Evolutionary conservation across 805 yeast genomes (phyloP).

Genomic region (Komagataella populi): DNA sequence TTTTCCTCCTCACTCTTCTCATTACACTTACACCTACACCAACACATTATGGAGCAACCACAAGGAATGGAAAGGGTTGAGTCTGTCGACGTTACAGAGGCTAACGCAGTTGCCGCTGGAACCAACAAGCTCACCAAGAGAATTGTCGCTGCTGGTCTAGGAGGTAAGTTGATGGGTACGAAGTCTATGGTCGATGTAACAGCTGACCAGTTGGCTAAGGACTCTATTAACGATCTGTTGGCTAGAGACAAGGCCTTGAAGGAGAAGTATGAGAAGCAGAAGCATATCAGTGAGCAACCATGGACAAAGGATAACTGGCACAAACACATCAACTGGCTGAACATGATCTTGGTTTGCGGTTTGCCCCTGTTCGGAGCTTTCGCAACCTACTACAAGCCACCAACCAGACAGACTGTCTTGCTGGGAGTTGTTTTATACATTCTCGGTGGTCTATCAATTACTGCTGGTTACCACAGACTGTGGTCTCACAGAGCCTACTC

Average conservation of each 20-base stretch:
- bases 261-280: conserved; percentile 23
- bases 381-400: conserved; percentile 30
- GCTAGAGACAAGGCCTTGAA: conserved; percentile 29
- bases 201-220: conserved; percentile 46
- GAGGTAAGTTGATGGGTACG: conserved; percentile 74
- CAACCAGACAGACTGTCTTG: conserved; percentile 30
- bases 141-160: conserved; percentile 65
- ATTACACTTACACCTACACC: background rate
- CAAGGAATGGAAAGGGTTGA: conserved; percentile 8
- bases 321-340: conserved; percentile 68
- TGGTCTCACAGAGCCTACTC: conserved; percentile 68
- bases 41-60: background rate
- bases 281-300: conserved; percentile 66
- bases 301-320: conserved; percentile 68
- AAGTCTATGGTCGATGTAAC: conserved; percentile 56
- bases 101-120: conserved; percentile 75
- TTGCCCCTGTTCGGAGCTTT: conserved; percentile 44
- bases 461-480: conserved; percentile 75
- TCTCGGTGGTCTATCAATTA: conserved; percentile 60
- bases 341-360: conserved; percentile 46
- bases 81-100: conserved; percentile 47
- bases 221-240: conserved; percentile 32
- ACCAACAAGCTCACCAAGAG: conserved; percentile 56
- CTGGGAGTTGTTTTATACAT: conserved; percentile 39
- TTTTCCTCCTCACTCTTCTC: background rate